phyloP scores from a whole-genome alignment of 345 rosid genomes.

The Acer campestre region DNA sequence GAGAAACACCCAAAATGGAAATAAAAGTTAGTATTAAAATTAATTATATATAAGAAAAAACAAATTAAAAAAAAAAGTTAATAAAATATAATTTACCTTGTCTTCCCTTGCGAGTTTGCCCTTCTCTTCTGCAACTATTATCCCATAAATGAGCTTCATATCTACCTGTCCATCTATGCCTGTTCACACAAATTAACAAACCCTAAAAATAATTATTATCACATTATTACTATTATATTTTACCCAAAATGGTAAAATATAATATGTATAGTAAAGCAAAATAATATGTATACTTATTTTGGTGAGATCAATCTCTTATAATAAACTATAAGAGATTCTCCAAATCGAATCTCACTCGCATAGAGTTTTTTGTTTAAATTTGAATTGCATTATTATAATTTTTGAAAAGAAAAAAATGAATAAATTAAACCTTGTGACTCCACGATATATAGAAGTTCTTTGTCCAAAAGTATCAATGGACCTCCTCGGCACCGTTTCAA shows the following conservation, averaged over 20 bases:
- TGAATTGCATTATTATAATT: too few species aligned
- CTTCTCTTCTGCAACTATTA: slow-evolving; percentile 83
- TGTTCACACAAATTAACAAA: slow-evolving; percentile 25
- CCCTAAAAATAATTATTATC: slow-evolving; percentile 15
- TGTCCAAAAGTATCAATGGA: slow-evolving; percentile 86
- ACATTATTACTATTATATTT: neutral
- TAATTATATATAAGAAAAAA: too few species aligned
- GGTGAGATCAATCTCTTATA: too few species aligned
- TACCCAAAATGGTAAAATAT: too few species aligned
- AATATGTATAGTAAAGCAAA: neutral
- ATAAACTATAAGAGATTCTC: too few species aligned
- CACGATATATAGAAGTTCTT: slow-evolving; percentile 91
- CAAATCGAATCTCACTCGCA: neutral
- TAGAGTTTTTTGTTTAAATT: neutral
- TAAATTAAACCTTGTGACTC: slow-evolving; percentile 83
- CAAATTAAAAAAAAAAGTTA: too few species aligned
- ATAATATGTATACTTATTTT: too few species aligned
- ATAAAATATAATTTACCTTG: slow-evolving; percentile 44
- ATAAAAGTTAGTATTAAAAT: slow-evolving; percentile 19
- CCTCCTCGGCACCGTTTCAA: slow-evolving; percentile 58
- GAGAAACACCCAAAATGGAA: slow-evolving; percentile 22
- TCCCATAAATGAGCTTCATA: slow-evolving; percentile 90
- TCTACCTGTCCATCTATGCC: slow-evolving; percentile 92
- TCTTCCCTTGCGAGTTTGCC: slow-evolving; percentile 90
- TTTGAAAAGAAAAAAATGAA: neutral